Base-by-base conservation (phyloP, 176 grass and related monocot genomes). In the Oryza coarctata region DNA sequence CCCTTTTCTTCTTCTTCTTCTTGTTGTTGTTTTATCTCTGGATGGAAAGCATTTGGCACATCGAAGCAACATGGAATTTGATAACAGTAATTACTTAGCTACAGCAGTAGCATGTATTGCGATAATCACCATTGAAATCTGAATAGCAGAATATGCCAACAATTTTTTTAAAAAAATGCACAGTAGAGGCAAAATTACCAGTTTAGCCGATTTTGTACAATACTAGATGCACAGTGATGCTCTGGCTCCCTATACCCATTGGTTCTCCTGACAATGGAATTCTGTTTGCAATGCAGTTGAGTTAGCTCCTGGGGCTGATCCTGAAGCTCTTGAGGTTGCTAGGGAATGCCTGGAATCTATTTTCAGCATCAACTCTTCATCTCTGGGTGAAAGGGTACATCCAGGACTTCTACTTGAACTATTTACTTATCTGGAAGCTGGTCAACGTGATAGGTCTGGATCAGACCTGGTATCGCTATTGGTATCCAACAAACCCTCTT, bases 321-420 rank as follows among this genome's bases (percentile, higher is more conserved):
- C 80, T 60, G 88, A 94, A 91, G 92, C 92, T 39, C 83, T 94
- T 71, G 80, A 94, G 69, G 92, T 94, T 73, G 83, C 83, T 1
- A 91, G 41, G 74, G 86, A 94, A 41, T 94, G 92, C 31, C 52
- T 94, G n/a, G 82, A 86, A 73, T 83, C 83, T 7, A 32, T 84
- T 74, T 94, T 91, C 84, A 29, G 44, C 47, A 38, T 89, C 41
- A 84, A 89, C 62, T 88, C 86, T 31, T 80, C 84, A 68, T 73
- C 86, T 5, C 30, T 62, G 36, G 41, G n/a, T 1, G 83, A 91
- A n/a, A 73, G 33, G 29, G 58, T 88, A 38, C 76, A 33, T 32
- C 92, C 92, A 71, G 92, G 88, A 61, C 61, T 94, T 41, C 40
- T 94, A 26, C 82, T 87, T 58, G 83, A 94, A 40, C 67, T 94